Conservation (phyloP, 495 filamentous ascomycete species). For the Aspergillus campestris region DNA sequence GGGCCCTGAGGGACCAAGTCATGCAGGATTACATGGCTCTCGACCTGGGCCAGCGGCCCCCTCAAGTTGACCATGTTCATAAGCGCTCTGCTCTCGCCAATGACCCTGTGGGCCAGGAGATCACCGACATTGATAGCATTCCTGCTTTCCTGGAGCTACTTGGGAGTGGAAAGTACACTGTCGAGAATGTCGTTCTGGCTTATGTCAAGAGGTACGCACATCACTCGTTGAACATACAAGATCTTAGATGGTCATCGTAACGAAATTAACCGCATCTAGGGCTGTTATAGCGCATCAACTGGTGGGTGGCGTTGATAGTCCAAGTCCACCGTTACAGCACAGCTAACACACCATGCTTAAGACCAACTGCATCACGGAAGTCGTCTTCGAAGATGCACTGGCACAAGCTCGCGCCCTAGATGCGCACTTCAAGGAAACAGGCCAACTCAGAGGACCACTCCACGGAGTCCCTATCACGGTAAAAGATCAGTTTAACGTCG, state of each 20-base stretch:
- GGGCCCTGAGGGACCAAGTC: constrained; percentile 16
- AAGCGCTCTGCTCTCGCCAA: constrained; percentile 16
- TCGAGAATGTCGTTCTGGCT: constrained; percentile 31
- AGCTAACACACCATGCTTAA: constrained; percentile 7
- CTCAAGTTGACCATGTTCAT: constrained; percentile 16
- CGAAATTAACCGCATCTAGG: constrained; percentile 9
- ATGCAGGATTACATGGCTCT: constrained; percentile 22
- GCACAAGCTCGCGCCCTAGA: constrained; percentile 49
- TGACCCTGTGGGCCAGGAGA: constrained; percentile 18
- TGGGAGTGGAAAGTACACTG: constrained; percentile 30
- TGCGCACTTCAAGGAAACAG: constrained; percentile 32
- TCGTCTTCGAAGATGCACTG: constrained; percentile 55
- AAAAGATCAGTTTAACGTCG: constrained; percentile 61
- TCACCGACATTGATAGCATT: constrained; percentile 36
- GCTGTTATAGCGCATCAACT: constrained; percentile 51
- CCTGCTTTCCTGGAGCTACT: constrained; percentile 23
- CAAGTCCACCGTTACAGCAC: neutral
- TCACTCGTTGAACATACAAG: neutral
- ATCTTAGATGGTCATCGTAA: no score
- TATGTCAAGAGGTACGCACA: constrained; percentile 42
- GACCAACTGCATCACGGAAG: constrained; percentile 57
- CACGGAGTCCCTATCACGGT: constrained; percentile 58
- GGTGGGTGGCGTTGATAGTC: constrained; percentile 15
- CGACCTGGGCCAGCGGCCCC: constrained; percentile 18
- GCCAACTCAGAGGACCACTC: constrained; percentile 46